These are phyloP conservation scores for Fusarium lyarnte DNA, from an alignment of 2,329 filamentous ascomycete species.

Conservation along the genomic window DNA sequence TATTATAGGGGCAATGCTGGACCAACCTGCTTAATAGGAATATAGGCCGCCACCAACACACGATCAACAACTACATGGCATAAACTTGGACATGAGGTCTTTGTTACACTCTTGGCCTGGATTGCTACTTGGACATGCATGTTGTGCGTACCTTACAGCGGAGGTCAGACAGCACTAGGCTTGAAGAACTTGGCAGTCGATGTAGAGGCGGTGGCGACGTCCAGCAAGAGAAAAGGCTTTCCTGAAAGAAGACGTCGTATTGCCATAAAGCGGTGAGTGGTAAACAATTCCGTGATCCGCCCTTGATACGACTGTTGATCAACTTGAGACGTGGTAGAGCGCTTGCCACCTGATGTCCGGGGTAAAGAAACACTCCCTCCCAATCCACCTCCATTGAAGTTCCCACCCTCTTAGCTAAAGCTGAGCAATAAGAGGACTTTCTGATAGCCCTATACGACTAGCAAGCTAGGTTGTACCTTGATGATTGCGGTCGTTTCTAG, in stretches of 20 bases:
- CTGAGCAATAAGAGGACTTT: neutral
- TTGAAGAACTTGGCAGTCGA: neutral
- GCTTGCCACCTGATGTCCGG: constrained; percentile 8
- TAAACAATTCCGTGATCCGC: constrained; percentile 20
- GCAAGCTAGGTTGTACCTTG: neutral
- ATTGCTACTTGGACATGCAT: neutral
- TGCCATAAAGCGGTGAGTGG: constrained; percentile 24
- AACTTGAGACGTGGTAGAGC: constrained; percentile 12
- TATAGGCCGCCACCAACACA: neutral
- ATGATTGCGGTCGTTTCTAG: neutral
- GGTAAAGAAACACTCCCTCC: neutral
- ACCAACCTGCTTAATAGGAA: neutral
- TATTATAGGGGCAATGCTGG: neutral
- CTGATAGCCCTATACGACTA: constrained; percentile 1
- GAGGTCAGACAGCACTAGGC: constrained; percentile 2
- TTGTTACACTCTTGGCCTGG: neutral
- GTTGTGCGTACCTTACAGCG: constrained; percentile 10
- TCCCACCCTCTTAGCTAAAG: neutral
- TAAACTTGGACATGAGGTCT: neutral
- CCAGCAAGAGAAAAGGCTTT: neutral
- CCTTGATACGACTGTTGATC: constrained; percentile 21
- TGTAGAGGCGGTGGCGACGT: constrained; percentile 4
- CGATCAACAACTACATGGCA: neutral
- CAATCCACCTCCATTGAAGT: neutral
- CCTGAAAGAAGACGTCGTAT: constrained; percentile 16